Evolutionary conservation across 352 stramenopile genomes (phyloP), one percentile per base, ranked within the genome.

Genomic region (Pythium aquatile): DNA sequence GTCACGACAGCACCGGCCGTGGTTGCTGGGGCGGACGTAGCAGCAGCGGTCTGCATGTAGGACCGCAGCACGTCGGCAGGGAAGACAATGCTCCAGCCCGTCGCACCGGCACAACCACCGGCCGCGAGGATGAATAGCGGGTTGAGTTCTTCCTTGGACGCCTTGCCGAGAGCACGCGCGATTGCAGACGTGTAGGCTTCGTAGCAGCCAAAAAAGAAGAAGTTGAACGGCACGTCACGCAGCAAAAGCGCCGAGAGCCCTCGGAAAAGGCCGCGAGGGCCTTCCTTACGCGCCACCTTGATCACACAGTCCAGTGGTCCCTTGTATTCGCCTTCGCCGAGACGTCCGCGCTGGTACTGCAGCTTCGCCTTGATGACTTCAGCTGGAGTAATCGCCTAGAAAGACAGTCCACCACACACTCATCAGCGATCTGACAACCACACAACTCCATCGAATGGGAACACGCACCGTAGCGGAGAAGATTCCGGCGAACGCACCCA

Each of bases 141-240:
- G 47, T 92, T 78, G 35, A 97, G 74, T 3, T 96, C 85, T 30
- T 82, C 80, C 65, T 91, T 88, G 46, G 82, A 88, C 26, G 73
- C 55, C 29, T 90, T 83, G 49, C 69, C 66, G 24, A 88, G 59
- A n/a, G 78, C 30, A n/a, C 68, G 73, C 16, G 70, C 65, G 29
- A 87, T 72, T 9, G 66, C 47, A 6, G 79, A 85, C 26, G 83
- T 94, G 73, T 85, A 88, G 33, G 79, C 77, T 46, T 94, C 76
- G 67, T 95, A 97, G 46, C 75, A 76, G 51, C 87, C 87, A 49
- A 97, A 97, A 73, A 97, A 97, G 69, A 90, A 91, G 63, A 96
- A 95, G 68, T 91, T 96, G 73, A 97, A 97, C 28, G 89, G 89
- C 29, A 97, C 85, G 62, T 97, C 89, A 24, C 89, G 87, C 65